These are phyloP conservation scores for Teratosphaeria viscida DNA, from an alignment of 2,329 filamentous ascomycete genomes.

Conservation along the genomic window DNA sequence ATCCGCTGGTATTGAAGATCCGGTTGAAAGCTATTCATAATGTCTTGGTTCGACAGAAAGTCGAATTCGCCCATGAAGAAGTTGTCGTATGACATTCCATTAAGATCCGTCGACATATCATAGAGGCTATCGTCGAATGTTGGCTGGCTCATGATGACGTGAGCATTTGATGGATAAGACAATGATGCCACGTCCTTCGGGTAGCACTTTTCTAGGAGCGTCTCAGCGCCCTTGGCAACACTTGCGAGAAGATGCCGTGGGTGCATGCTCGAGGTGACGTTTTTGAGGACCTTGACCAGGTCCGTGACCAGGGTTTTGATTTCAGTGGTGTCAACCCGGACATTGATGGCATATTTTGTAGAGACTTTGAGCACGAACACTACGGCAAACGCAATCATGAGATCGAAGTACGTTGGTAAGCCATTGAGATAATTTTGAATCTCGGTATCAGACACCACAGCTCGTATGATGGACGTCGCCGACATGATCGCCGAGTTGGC, in stretches of 20 bases:
- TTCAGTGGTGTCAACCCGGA: constrained; percentile 18
- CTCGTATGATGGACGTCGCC: constrained; percentile 17
- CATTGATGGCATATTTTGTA: constrained; percentile 18
- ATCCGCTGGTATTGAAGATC: constrained; percentile 13
- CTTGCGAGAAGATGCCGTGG: constrained; percentile 19
- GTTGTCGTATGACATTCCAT: constrained; percentile 16
- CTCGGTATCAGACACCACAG: constrained; percentile 16
- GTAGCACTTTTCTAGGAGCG: constrained; percentile 14
- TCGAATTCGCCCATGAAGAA: constrained; percentile 24
- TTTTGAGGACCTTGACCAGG: constrained; percentile 17
- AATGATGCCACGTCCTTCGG: constrained; percentile 7
- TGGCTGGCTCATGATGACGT: constrained; percentile 18
- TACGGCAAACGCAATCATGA: constrained; percentile 23
- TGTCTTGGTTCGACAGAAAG: constrained; percentile 18
- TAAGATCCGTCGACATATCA: constrained; percentile 16
- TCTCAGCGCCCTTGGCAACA: constrained; percentile 18
- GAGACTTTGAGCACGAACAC: constrained; percentile 23
- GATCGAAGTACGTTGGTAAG: constrained; percentile 22
- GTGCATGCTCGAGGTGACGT: constrained; percentile 21
- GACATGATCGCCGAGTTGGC: constrained; percentile 17
- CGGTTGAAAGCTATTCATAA: constrained; percentile 15
- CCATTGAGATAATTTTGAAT: constrained; percentile 21
- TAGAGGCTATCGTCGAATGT: constrained; percentile 20
- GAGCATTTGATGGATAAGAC: constrained; percentile 17
- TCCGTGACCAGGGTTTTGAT: constrained; percentile 15